Evolutionary conservation across 179 eudicot species (phyloP), one percentile per base, ranked within the genome.

Genomic region (Nepenthes alata): DNA sequence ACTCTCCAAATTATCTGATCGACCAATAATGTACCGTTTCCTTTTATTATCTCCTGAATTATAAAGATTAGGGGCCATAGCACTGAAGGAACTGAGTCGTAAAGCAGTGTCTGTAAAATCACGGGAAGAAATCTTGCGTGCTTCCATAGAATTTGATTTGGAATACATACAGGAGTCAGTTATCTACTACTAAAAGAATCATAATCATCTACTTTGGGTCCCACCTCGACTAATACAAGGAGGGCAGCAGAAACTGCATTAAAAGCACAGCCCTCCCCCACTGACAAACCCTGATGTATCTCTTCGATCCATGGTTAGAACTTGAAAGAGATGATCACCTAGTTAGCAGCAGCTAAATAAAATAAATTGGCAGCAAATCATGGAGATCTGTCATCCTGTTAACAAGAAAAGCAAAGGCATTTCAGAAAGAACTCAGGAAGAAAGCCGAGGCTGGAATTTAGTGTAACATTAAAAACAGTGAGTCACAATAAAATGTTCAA

Each of bases 271-370:
- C 2, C 60, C 66, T 58, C 90, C 88, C 14, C 95, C 88, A 49
- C 95, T 85, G 44, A 87, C 91, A 76, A 87, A 87, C 34, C 95
- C 95, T 2, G 91, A 85, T 53, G 91, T 87, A 69, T 87, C 95
- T 4, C 61, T 45, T 36, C 86, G 88, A 72, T 87, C 95, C 95
- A 87, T 87, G 71, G 45, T 48, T 2, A 5, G 14, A 35, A 36
- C 5, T 68, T 8, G 45, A 68, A 49, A 37, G 54, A 16, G 39
- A 35, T 52, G 9, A 47, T 61, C 52, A 35, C 54, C 49, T 35
- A 63, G 61, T 76, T 59, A 68, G 58, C 57, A 63, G 13, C 57
- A 53, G 59, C 50, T 13, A 47, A 49, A 52, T 55, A 52, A 44
- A 37, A 62, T 16, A 13, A 38, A 38, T 62, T 58, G 51, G 12